Base-by-base conservation (phyloP, 2,329 filamentous ascomycete genomes). In the Pestalotiopsis sp. region DNA sequence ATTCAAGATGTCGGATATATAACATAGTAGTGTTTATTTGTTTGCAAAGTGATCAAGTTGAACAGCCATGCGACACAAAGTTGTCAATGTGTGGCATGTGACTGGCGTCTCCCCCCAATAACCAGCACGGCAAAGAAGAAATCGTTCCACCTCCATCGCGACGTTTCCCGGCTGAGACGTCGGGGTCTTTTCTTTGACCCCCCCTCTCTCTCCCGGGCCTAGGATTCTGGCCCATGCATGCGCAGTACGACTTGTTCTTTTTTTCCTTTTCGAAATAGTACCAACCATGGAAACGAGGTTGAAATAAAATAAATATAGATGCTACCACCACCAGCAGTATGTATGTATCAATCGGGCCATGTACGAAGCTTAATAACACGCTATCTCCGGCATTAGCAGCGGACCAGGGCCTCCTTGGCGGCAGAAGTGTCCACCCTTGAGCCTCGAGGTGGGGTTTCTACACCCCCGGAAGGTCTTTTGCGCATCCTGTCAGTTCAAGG, bases 361-460 rank as follows among this genome's bases (percentile, higher is more conserved):
- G 13, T 27, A 20, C 17, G 38, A 62, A 20, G 59, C 59, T 40
- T 36, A 62, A n/a, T 25, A 59, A n/a, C 25, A 36, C 27, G 27
- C n/a, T 62, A 62, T 40, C 17, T 45, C 61, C 38, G 63, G 63
- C 40, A 38, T 66, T 66, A 66, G 63, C 23, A 45, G 63, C 40
- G 17, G 63, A 66, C 63, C 27, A 66, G 63, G 63, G 63, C 63
- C 49, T n/a, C 14, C 27, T 58, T 66, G 49, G 49, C 41, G 63
- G 49, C 49, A 40, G 49, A 49, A 45, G 61, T 49, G 40, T 49
- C 61, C 61, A 45, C 41, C 31, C 17, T 27, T 25, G 40, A 4
- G 31, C 31, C 31, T 36, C 31, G 38, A 49, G 61, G 38, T 27
- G 61, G 61, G 61, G 38, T 36, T 17, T 5, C 14, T 13, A 59